Conservation (phyloP, 352 stramenopile genomes). For the Phytophthora palmivora region DNA sequence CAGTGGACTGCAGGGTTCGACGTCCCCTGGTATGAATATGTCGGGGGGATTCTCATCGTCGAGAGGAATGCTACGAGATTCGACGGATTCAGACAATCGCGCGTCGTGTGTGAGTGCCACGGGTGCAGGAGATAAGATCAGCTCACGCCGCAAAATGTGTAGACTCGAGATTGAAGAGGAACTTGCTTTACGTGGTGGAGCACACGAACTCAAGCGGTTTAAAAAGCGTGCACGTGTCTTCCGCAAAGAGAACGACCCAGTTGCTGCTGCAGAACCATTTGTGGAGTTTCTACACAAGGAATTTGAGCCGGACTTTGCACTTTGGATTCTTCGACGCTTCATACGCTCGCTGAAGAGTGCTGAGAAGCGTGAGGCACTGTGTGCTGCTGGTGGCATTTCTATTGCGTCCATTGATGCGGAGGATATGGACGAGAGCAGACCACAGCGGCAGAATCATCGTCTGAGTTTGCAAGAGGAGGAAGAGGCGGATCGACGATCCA, state of each 20-base stretch:
- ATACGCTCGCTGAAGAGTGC: conserved; percentile 58
- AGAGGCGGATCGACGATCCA: conserved; percentile 29
- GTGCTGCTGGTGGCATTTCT: conserved; percentile 38
- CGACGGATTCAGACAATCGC: conserved; percentile 36
- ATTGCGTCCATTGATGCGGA: conserved; percentile 30
- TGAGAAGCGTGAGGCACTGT: conserved; percentile 61
- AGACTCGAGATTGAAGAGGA: conserved; percentile 80
- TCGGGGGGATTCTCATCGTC: conserved; percentile 36
- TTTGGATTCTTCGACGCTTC: conserved; percentile 66
- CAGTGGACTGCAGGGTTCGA: conserved; percentile 28
- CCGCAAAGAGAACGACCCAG: conserved; percentile 74
- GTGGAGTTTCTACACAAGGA: conserved; percentile 60
- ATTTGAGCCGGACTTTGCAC: conserved; percentile 60
- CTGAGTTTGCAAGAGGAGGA: conserved; percentile 30
- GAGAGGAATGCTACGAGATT: conserved; percentile 30
- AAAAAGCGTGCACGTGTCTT: conserved; percentile 73
- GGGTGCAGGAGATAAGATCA: conserved; percentile 28
- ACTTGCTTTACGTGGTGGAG: conserved; percentile 51
- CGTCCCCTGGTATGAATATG: conserved; percentile 33
- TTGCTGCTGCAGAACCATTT: conserved; percentile 52
- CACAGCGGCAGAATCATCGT: conserved; percentile 21
- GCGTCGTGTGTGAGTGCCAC: conserved; percentile 25
- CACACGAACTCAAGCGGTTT: conserved; percentile 68
- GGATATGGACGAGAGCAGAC: conserved; percentile 20
- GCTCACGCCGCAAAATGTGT: conserved; percentile 45